A percentile compares a stretch with the other conserved stretches of the same genome.
Evolutionary conservation across 805 yeast genomes (phyloP).

Genomic region (Nakazawaea sp.): DNA sequence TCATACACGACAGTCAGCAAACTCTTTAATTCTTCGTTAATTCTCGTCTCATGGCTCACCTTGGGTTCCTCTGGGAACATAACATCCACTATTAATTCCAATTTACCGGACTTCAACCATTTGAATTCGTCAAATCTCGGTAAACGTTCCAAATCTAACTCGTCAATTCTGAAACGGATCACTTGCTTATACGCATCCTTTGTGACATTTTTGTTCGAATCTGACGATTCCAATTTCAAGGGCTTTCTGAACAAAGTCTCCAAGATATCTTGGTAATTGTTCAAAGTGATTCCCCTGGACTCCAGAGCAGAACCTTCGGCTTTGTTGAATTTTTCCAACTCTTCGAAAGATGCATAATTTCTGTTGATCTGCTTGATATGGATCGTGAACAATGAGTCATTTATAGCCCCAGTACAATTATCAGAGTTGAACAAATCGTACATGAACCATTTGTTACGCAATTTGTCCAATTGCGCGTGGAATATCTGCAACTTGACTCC

Average conservation of each 20-base stretch:
- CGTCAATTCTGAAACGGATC: constrained; percentile 36
- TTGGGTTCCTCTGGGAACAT: constrained; percentile 52
- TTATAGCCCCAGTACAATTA: constrained; percentile 66
- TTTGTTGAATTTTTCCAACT: constrained; percentile 27
- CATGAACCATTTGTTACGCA: constrained; percentile 51
- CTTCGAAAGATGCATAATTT: constrained; percentile 33
- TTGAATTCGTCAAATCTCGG: constrained; percentile 41
- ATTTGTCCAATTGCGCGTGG: constrained; percentile 56
- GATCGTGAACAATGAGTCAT: constrained; percentile 68
- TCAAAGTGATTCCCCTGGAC: no score
- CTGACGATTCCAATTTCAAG: constrained; percentile 2
- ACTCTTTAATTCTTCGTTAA: constrained; percentile 14
- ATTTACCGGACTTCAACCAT: constrained; percentile 69
- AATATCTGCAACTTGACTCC: constrained; percentile 51
- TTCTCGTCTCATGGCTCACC: constrained; percentile 12
- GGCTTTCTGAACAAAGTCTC: background rate
- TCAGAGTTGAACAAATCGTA: constrained; percentile 65
- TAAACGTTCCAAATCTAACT: constrained; percentile 25
- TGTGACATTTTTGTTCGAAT: background rate
- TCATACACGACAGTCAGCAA: constrained; percentile 14
- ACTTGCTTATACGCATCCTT: constrained; percentile 41
- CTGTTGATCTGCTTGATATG: constrained; percentile 57
- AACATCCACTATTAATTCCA: constrained; percentile 65
- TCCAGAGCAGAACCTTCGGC: constrained; percentile 17
- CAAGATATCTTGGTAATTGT: background rate